Conservation (phyloP, 441 rosid genomes). For the Raphanus hybrid region DNA sequence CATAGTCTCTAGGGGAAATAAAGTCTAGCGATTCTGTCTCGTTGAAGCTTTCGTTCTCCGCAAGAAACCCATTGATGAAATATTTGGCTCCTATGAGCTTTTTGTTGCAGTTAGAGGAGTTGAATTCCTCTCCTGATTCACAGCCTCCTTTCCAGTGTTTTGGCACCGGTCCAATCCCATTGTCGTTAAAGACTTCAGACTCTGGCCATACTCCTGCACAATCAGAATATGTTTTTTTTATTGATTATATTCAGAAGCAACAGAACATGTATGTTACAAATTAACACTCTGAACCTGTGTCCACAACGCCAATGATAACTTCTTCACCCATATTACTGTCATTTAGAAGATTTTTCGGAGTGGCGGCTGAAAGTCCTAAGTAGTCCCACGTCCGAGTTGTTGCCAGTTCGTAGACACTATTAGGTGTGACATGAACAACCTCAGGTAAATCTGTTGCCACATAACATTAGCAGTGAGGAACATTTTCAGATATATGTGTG, state of each 20-base stretch:
- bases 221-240: not conserved
- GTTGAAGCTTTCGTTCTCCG: not conserved
- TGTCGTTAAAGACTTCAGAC: not conserved
- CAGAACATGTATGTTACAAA: not conserved
- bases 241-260: not conserved
- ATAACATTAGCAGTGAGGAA: not conserved
- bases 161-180: not conserved
- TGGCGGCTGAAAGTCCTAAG: not conserved
- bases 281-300: not conserved
- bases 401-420: not conserved
- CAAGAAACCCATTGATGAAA: not conserved
- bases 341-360: not conserved
- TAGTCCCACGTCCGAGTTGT: not conserved
- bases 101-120: conserved; percentile 1
- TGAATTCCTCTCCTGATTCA: not conserved
- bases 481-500: not conserved
- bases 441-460: not conserved
- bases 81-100: not conserved
- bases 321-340: not conserved
- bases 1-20: not conserved
- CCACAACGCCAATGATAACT: not conserved
- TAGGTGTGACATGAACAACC: not conserved
- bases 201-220: not conserved
- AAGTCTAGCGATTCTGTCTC: not conserved
- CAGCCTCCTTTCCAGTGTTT: conserved; percentile 1